Evolutionary conservation across 345 rosid species (phyloP).

Genomic region (Clausena lansium): DNA sequence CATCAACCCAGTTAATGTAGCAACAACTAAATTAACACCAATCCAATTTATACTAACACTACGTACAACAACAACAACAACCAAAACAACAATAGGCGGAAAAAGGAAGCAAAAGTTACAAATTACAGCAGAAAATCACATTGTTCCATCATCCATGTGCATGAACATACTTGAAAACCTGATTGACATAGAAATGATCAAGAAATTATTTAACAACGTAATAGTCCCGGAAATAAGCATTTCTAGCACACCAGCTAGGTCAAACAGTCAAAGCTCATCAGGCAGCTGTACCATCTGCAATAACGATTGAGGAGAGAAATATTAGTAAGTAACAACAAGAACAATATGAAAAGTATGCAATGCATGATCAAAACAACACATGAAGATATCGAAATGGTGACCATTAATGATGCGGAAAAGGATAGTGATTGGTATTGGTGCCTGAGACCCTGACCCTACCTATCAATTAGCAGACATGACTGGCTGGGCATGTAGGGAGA

Average conservation of each 20-base stretch:
- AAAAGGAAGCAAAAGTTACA: slow-evolving; percentile 10
- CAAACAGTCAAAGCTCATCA: slow-evolving; percentile 20
- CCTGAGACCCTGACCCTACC: background rate
- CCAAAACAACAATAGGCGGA: background rate
- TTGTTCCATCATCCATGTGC: slow-evolving; percentile 14
- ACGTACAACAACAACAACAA: background rate
- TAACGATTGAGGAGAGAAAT: background rate
- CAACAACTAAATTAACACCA: slow-evolving; percentile 2
- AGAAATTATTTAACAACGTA: slow-evolving; percentile 3
- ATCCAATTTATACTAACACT: background rate
- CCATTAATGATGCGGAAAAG: background rate
- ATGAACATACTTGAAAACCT: slow-evolving; percentile 19
- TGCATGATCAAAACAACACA: background rate
- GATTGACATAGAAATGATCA: slow-evolving; percentile 10
- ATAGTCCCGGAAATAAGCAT: background rate
- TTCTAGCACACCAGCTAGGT: slow-evolving; percentile 12
- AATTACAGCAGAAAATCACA: slow-evolving; percentile 15
- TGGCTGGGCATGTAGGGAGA: background rate
- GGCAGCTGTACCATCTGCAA: slow-evolving; percentile 23
- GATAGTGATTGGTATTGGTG: background rate
- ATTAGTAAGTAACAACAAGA: background rate
- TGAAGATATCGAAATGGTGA: background rate
- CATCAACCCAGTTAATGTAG: slow-evolving; percentile 1
- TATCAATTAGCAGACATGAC: slow-evolving; percentile 4
- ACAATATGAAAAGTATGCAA: background rate